Percentiles rank a stretch among this genome's conserved stretches.
Conservation (phyloP, 257 asterid genomes). For the Apocynum venetum region DNA sequence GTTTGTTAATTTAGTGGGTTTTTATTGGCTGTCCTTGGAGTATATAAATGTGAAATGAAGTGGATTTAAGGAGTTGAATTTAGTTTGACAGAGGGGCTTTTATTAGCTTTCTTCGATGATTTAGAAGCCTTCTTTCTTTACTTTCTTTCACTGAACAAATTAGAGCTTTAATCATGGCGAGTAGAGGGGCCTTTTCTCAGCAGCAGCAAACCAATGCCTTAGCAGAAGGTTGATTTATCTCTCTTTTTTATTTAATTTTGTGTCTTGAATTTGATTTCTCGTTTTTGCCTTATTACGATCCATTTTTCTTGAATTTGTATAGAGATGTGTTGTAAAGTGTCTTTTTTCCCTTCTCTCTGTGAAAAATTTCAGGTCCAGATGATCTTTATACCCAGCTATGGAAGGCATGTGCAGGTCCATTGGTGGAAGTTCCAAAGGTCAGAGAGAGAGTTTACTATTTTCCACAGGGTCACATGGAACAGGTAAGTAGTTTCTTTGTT, state of each 20-base stretch:
- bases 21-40: conserved; percentile 4
- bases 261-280: not conserved
- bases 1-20: conserved; percentile 6
- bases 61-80: conserved; percentile 10
- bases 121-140: conserved; percentile 7
- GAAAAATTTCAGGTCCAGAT: conserved; percentile 35
- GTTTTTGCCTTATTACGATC: not conserved
- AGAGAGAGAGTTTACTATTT: conserved; percentile 79
- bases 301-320: not conserved
- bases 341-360: not conserved
- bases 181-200: conserved; percentile 28
- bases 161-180: conserved; percentile 27
- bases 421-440: conserved; percentile 81
- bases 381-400: conserved; percentile 66
- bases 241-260: not conserved
- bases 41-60: conserved; percentile 5
- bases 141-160: not conserved
- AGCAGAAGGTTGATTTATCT: conserved; percentile 24
- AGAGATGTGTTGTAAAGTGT: not conserved
- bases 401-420: conserved; percentile 96
- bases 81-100: not conserved
- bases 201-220: conserved; percentile 23
- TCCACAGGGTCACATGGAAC: conserved; percentile 99
- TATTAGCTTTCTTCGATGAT: conserved; percentile 9
- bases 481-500: conserved; percentile 44